Percentiles rank a stretch among this genome's conserved stretches.
These are phyloP conservation scores for Hamigera avellanea DNA, from an alignment of 495 filamentous ascomycete species.

Conservation along the genomic window DNA sequence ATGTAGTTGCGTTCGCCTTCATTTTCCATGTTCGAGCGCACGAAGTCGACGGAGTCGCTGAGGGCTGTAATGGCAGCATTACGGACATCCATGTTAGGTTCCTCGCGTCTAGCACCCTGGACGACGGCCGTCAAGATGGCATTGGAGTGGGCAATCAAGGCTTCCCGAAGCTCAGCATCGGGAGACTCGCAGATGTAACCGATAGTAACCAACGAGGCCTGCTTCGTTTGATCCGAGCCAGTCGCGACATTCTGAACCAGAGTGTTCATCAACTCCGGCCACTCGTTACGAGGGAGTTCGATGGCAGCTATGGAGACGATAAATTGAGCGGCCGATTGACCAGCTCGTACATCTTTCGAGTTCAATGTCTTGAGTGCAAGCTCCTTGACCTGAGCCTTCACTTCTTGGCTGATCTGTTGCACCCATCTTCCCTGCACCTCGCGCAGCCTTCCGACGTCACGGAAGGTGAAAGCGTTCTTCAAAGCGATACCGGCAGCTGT, in stretches of 20 bases:
- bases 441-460: conserved; percentile 74
- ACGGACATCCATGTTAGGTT: conserved; percentile 79
- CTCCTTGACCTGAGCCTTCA: conserved; percentile 77
- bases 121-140: conserved; percentile 96
- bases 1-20: conserved; percentile 99
- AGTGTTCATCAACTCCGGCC: conserved; percentile 84
- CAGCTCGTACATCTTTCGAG: conserved; percentile 65
- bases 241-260: conserved; percentile 86
- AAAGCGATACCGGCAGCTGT: conserved; percentile 88
- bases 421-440: conserved; percentile 89
- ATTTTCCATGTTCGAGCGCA: conserved; percentile 95
- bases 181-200: conserved; percentile 97
- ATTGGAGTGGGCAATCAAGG: conserved; percentile 78
- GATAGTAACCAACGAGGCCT: conserved; percentile 85
- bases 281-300: conserved; percentile 85
- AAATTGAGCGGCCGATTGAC: conserved; percentile 84
- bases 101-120: conserved; percentile 92
- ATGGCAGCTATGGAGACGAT: conserved; percentile 90
- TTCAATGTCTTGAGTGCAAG: conserved; percentile 75
- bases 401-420: conserved; percentile 59
- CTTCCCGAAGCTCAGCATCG: conserved; percentile 73
- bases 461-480: conserved; percentile 92
- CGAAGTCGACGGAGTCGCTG: conserved; percentile 95
- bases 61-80: conserved; percentile 86
- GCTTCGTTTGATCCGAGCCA: conserved; percentile 77